These are phyloP conservation scores for Penicillium sp. DNA, from an alignment of 2,329 filamentous ascomycete species.

Conservation along the genomic window DNA sequence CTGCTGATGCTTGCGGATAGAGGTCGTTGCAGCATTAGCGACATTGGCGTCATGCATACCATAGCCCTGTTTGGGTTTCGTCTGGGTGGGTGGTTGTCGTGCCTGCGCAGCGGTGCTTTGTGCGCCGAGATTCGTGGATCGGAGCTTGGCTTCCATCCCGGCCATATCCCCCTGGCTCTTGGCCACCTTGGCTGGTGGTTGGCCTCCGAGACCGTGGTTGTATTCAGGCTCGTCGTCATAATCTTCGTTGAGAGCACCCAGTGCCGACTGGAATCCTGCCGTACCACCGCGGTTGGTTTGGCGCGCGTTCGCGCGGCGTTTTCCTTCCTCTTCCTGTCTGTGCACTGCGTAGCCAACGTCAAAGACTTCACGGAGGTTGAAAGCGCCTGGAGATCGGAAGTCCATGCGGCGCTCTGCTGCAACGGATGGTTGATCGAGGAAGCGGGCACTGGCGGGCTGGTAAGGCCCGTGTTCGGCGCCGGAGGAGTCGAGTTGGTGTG, in stretches of 20 bases:
- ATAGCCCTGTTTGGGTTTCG: constrained; percentile 61
- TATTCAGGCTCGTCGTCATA: constrained; percentile 59
- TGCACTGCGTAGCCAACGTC: constrained; percentile 98
- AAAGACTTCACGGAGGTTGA: constrained; percentile 95
- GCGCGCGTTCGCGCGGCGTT: constrained; percentile 79
- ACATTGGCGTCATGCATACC: constrained; percentile 85
- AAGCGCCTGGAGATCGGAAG: constrained; percentile 90
- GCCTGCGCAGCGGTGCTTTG: constrained; percentile 61
- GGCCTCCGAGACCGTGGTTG: constrained; percentile 51
- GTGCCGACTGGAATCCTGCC: constrained; percentile 59
- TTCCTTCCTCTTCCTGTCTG: constrained; percentile 91
- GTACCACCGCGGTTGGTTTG: constrained; percentile 63
- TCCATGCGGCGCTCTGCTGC: constrained; percentile 70
- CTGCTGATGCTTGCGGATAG: constrained; percentile 72
- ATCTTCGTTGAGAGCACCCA: constrained; percentile 64
- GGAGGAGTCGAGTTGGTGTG: constrained; percentile 56
- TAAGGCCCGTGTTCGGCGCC: constrained; percentile 34
- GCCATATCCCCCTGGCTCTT: constrained; percentile 62
- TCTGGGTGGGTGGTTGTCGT: constrained; percentile 55
- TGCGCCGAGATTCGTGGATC: constrained; percentile 70
- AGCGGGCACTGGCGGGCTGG: constrained; percentile 51
- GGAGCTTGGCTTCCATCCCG: constrained; percentile 81
- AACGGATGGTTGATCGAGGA: constrained; percentile 55
- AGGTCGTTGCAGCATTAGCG: constrained; percentile 76
- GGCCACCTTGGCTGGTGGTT: constrained; percentile 63